A percentile compares a stretch with the other conserved stretches of the same genome.
Evolutionary conservation across 768 basidiomycete species (phyloP).

Genomic region (Scleroderma citrinum): DNA sequence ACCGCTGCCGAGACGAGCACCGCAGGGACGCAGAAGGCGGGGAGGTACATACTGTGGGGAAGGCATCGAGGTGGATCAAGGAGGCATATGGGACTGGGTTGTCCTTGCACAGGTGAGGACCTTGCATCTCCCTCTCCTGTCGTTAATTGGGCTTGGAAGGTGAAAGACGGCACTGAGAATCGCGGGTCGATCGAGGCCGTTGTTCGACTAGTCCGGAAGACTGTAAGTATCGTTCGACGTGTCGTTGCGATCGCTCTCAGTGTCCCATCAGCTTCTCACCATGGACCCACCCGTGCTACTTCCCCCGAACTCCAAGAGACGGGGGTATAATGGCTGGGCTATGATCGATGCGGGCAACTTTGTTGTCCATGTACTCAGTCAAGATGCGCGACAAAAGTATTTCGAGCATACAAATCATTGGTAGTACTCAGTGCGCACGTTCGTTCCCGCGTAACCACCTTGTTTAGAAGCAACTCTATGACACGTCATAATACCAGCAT

Average conservation of each 20-base stretch:
- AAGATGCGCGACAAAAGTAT: slow-evolving; percentile 60
- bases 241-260: slow-evolving; percentile 1
- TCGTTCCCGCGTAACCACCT: not conserved
- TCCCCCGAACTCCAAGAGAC: slow-evolving; percentile 57
- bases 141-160: slow-evolving; percentile 35
- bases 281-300: slow-evolving; percentile 53
- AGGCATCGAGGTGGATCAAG: slow-evolving; percentile 44
- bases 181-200: slow-evolving; percentile 74
- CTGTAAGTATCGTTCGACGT: slow-evolving; percentile 38
- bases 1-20: slow-evolving; percentile 46
- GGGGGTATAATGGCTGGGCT: slow-evolving; percentile 69
- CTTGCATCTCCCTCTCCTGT: not conserved
- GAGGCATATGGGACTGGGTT: slow-evolving; percentile 73
- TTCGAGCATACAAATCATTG: slow-evolving; percentile 37
- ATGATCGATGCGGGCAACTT: slow-evolving; percentile 79
- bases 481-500: no score
- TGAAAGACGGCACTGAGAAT: slow-evolving; percentile 81
- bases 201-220: slow-evolving; percentile 62
- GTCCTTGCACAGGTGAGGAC: slow-evolving; percentile 60
- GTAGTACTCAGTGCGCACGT: slow-evolving; percentile 9
- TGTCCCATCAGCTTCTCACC: slow-evolving; percentile 44
- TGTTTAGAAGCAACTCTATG: not conserved
- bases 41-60: slow-evolving; percentile 67
- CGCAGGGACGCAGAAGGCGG: slow-evolving; percentile 59
- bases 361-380: slow-evolving; percentile 73